Evolutionary conservation across 2,329 filamentous ascomycete genomes (phyloP), one percentile per base, ranked within the genome.

Genomic region (Apiospora kogelbergensis): DNA sequence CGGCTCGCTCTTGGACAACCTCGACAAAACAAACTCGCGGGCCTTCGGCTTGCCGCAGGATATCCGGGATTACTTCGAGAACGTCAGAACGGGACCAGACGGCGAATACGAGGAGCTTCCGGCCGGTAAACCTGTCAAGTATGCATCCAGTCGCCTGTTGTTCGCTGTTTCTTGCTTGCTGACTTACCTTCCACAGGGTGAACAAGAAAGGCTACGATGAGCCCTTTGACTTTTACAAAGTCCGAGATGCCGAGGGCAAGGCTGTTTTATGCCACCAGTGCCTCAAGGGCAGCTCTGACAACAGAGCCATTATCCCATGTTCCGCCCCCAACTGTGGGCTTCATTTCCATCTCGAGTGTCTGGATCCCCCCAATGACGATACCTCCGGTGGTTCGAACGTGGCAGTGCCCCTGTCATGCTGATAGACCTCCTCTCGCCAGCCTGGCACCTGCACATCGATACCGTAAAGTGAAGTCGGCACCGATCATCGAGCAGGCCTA

Each of bases 301-400:
- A 86, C 74, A 89, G 92, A 33, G 88, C 91, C 73, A 94, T 98
- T 74, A 91, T 98, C 73, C 90, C 92, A 63, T 99, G 95, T 83
- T 94, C 94, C 1, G 73, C 77, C 33, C 67, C 67, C 79, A 89
- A 87, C 75, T 99, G 95, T 80, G 85, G 88, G 15, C 86, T 93
- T 42, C 87, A 91, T 76, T 99, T 95, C 92, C 96, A 99, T 82
- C 84, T 97, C 66, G 95, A 98, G 80, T 99, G 96, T 80, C 84
- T 97, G 20, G 91, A 97, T 77, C 93, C 94, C 37, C 37, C 95
- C 95, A 42, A 82, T 95, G 76, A 90, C 94, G 42, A 89, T 92
- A 68, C 92, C 94, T 46, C 95, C 95, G 13, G 86, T 90, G 66
- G 85, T 91, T 66, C 89, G 91, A 75, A 91, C 90, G 68, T 99